phyloP scores from a whole-genome alignment of 2,329 filamentous ascomycete genomes.

The Lachnellula suecica region DNA sequence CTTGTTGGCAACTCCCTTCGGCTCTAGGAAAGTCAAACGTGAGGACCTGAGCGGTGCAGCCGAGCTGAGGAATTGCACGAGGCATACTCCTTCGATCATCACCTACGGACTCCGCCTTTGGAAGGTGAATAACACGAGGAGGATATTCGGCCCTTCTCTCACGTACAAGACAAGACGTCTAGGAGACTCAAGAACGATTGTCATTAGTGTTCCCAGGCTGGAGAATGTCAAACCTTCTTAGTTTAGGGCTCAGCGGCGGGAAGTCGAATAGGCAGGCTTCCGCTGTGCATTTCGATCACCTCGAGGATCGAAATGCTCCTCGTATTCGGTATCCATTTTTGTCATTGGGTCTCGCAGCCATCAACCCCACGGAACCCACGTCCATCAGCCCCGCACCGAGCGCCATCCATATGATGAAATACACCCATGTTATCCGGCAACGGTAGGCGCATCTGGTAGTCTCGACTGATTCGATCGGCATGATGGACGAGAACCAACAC shows the following conservation, averaged over 20 bases:
- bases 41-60: neutral
- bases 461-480: neutral
- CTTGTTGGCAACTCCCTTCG: neutral
- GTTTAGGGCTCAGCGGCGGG: neutral
- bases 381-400: too few relatives aligned
- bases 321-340: neutral
- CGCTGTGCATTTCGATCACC: constrained; percentile 7
- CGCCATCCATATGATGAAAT: too few relatives aligned
- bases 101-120: neutral
- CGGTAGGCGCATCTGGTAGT: neutral
- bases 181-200: neutral
- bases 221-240: neutral
- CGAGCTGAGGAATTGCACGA: neutral
- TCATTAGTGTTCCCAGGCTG: neutral
- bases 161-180: neutral
- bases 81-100: neutral
- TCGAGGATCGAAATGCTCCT: constrained; percentile 6
- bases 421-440: too few relatives aligned
- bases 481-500: constrained; percentile 1
- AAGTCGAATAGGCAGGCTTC: constrained; percentile 2
- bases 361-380: too few relatives aligned
- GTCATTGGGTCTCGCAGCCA: neutral
- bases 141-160: neutral
- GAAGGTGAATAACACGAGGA: neutral
- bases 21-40: neutral